Percentiles rank a stretch among this genome's conserved stretches.
Evolutionary conservation across 768 basidiomycete species (phyloP).

Genomic region (Suillus hirtellus): DNA sequence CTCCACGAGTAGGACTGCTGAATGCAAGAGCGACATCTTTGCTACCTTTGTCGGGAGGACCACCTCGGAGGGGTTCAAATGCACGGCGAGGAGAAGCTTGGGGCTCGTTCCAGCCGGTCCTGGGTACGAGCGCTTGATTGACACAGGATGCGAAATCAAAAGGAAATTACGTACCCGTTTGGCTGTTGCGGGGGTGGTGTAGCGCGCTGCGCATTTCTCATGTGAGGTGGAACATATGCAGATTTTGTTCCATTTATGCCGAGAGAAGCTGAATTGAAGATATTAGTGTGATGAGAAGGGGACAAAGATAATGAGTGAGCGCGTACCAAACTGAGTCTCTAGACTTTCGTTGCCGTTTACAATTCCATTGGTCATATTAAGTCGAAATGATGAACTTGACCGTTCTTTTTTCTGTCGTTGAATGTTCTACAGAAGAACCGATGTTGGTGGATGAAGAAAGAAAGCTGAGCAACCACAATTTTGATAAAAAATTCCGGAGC

Average conservation of each 20-base stretch:
- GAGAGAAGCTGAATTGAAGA: conserved; percentile 58
- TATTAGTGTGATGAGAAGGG: conserved; percentile 7
- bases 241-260: conserved; percentile 69
- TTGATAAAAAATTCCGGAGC: conserved; percentile 25
- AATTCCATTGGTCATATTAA: conserved; percentile 91
- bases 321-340: conserved; percentile 74
- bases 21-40: conserved; percentile 40
- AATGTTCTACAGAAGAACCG: conserved; percentile 33
- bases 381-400: conserved; percentile 33
- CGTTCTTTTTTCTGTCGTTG: conserved; percentile 28
- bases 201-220: conserved; percentile 86
- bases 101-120: conserved; percentile 77
- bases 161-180: conserved; percentile 53
- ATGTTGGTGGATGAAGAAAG: conserved; percentile 31
- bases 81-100: conserved; percentile 64
- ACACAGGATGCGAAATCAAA: conserved; percentile 13
- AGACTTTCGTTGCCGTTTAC: conserved; percentile 75
- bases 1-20: conserved; percentile 35
- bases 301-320: not conserved
- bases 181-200: conserved; percentile 50
- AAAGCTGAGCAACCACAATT: conserved; percentile 18
- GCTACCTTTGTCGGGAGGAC: conserved; percentile 35
- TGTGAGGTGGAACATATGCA: conserved; percentile 86
- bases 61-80: conserved; percentile 43
- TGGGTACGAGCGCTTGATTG: conserved; percentile 29